Base-by-base conservation (phyloP, 176 grass and related monocot genomes). In the Aegilops sharonensis region DNA sequence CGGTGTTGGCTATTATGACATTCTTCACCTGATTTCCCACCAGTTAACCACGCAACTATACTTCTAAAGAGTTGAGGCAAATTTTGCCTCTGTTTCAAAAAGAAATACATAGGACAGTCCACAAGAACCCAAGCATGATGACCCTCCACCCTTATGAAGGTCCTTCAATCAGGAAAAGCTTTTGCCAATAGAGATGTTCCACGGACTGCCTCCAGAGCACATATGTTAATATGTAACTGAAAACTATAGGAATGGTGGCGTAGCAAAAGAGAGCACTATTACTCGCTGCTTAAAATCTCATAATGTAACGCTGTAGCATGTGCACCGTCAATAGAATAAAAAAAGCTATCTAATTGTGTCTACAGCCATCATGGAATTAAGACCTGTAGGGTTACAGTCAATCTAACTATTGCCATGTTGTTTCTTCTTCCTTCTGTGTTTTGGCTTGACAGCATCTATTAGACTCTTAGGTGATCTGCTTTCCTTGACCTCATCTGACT, bases 361-460 rank as follows among this genome's bases (percentile, higher is more conserved):
- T 75, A 63, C 34, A 83, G 57, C 20, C 52, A 83, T 40, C 30
- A 64, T n/a, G 64, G 11, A 30, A 82, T 71, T 78, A 56, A 69
- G 77, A 18, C n/a, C 72, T 63, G 30, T 8, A 64, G 50, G 50
- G 54, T 54, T 81, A 77, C 70, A 85, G 39, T 57, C 68, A 80
- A 85, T 62, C 62, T 88, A 88, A 60, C 77, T 85, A 24, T 40
- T 88, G 31, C 40, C 70, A 79, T 70, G 71, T 27, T 82, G 80
- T 59, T 92, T 95, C 32, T 89, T 94, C 81, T 91, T 96, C 79
- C 87, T 92, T 89, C 73, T 93, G 84, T 88, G 69, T 91, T 90
- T 96, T 34, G 90, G 89, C 84, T 99, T 99, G 69, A 99, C 85
- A 10, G 94, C 92, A 78, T 94, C 97, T 79, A 90, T 98, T 88